A percentile compares a stretch with the other conserved stretches of the same genome.
Conservation (phyloP, 2,329 filamentous ascomycete genomes). For the Colletotrichum paranaense region DNA sequence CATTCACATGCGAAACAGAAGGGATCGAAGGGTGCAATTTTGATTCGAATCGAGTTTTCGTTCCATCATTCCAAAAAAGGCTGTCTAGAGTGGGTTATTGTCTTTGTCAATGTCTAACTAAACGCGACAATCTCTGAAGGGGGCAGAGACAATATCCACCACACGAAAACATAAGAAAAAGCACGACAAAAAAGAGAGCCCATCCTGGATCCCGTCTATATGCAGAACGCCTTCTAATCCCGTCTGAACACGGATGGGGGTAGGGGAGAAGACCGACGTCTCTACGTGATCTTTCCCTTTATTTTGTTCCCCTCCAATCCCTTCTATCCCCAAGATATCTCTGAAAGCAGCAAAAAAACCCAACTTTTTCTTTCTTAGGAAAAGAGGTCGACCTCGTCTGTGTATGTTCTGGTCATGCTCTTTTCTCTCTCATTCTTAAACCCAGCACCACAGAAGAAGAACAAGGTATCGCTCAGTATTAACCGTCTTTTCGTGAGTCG, state of each 20-base stretch:
- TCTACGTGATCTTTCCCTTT: not conserved
- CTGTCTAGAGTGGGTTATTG: constrained; percentile 17
- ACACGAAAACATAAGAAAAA: not conserved
- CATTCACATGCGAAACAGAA: not conserved
- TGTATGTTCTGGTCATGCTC: not conserved
- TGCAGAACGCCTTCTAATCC: constrained; percentile 31
- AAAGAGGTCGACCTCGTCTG: not conserved
- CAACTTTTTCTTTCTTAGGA: constrained; percentile 1
- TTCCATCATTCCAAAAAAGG: constrained; percentile 25
- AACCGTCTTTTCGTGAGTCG: constrained; percentile 23
- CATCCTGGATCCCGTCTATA: constrained; percentile 29
- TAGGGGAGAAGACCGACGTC: not conserved
- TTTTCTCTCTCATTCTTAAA: constrained; percentile 10
- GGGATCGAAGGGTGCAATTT: not conserved
- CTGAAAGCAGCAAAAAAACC: constrained; percentile 7
- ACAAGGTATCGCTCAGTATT: constrained; percentile 22
- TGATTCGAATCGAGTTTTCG: constrained; percentile 1
- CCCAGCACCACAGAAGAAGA: constrained; percentile 9
- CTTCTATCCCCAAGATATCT: constrained; percentile 7
- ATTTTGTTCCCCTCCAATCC: no score
- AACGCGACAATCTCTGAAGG: not conserved
- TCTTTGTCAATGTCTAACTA: constrained; percentile 9
- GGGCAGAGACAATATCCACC: not conserved
- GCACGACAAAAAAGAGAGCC: not conserved
- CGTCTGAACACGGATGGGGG: constrained; percentile 4